A percentile compares a stretch with the other conserved stretches of the same genome.
Conservation (phyloP, 2,329 filamentous ascomycete genomes). For the Incumbomyces lentus region DNA sequence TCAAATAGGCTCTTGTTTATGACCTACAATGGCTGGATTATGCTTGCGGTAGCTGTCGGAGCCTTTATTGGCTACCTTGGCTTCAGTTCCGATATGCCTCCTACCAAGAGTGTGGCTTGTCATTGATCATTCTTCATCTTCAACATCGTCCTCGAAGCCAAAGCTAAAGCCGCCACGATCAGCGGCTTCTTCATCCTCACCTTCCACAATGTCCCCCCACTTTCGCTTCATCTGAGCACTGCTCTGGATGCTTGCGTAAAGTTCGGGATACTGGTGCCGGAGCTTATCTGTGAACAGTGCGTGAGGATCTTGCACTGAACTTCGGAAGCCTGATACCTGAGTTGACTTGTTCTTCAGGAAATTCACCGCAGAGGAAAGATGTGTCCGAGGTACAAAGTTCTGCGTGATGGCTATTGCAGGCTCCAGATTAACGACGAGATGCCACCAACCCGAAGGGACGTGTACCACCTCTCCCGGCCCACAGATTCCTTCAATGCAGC, state of each 20-base stretch:
- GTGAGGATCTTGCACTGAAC: conserved; percentile 61
- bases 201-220: conserved; percentile 68
- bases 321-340: conserved; percentile 77
- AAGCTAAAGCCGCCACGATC: conserved; percentile 51
- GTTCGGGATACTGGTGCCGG: conserved; percentile 49
- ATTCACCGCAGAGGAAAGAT: conserved; percentile 62
- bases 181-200: conserved; percentile 25
- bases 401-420: conserved; percentile 82
- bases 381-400: conserved; percentile 76
- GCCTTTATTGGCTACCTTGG: conserved; percentile 79
- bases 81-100: conserved; percentile 61
- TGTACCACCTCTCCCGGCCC: conserved; percentile 75
- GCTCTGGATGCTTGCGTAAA: conserved; percentile 52
- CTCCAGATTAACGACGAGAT: conserved; percentile 84
- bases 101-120: conserved; percentile 80
- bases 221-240: conserved; percentile 78
- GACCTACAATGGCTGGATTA: conserved; percentile 99
- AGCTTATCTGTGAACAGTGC: conserved; percentile 64
- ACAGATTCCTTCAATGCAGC: conserved; percentile 80
- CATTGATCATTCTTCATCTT: conserved; percentile 54
- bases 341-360: conserved; percentile 75
- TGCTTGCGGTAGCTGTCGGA: conserved; percentile 80
- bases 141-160: conserved; percentile 50
- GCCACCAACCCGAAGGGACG: conserved; percentile 93
- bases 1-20: conserved; percentile 79